Percentiles rank a stretch among this genome's conserved stretches.
These are phyloP conservation scores for Plasmodium blacklocki DNA, from an alignment of 169 alveolate genomes.

Conservation along the genomic window DNA sequence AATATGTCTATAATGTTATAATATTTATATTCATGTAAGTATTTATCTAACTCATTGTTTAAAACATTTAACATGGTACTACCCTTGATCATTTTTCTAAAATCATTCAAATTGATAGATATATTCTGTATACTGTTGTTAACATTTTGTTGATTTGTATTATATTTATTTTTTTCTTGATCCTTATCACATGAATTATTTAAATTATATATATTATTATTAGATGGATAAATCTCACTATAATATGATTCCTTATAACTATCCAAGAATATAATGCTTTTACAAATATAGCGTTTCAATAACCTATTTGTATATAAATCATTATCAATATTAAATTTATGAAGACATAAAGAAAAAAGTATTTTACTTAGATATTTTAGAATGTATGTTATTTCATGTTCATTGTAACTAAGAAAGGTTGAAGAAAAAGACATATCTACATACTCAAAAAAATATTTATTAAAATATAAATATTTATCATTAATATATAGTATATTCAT, in stretches of 20 bases:
- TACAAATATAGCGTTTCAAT: constrained; percentile 54
- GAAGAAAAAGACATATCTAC: constrained; percentile 15
- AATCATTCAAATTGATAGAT: not conserved
- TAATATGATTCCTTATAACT: not conserved
- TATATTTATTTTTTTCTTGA: not conserved
- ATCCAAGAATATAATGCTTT: constrained; percentile 27
- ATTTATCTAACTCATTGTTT: constrained; percentile 18
- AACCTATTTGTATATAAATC: constrained; percentile 7
- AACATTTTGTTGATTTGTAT: not conserved
- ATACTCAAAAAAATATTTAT: constrained; percentile 23
- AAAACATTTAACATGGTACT: constrained; percentile 22
- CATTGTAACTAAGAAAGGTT: constrained; percentile 15
- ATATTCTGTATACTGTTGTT: not conserved
- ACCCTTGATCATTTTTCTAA: not conserved
- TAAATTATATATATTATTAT: not conserved
- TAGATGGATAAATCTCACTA: not conserved
- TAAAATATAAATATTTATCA: constrained; percentile 47
- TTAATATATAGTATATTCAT: constrained; percentile 13
- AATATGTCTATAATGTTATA: constrained; percentile 57
- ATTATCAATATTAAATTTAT: not conserved
- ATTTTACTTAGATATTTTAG: constrained; percentile 52
- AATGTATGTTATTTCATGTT: constrained; percentile 52
- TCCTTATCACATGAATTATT: not conserved
- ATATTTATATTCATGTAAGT: constrained; percentile 59
- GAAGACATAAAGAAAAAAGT: constrained; percentile 11